These are phyloP conservation scores for Penicillium herquei DNA, from an alignment of 495 filamentous ascomycete species.

Conservation along the genomic window DNA sequence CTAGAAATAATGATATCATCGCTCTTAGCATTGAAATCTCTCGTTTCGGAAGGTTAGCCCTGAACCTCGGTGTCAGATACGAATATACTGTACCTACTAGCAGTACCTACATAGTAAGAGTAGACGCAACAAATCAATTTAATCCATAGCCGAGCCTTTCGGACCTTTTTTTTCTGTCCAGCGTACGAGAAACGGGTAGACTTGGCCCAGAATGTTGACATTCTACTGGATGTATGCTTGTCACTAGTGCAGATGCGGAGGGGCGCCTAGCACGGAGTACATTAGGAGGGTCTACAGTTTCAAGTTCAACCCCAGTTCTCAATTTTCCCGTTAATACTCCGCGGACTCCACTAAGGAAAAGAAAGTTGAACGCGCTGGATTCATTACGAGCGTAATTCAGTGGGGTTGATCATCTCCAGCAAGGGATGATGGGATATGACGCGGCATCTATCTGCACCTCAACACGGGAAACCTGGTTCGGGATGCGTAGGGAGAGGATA, in stretches of 20 bases:
- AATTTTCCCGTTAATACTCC: slow-evolving; percentile 17
- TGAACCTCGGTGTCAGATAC: not conserved
- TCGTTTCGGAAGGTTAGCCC: not conserved
- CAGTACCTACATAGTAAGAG: too few species aligned
- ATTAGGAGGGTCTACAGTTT: not conserved
- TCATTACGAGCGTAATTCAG: too few species aligned
- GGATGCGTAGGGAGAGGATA: not conserved
- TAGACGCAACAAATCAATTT: too few species aligned
- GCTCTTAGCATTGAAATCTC: not conserved
- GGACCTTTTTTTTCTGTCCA: not conserved
- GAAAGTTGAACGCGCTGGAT: too few species aligned
- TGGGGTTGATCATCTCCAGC: slow-evolving; percentile 6
- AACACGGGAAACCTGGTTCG: slow-evolving; percentile 2
- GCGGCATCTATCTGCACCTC: slow-evolving; percentile 8
- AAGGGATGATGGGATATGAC: slow-evolving; percentile 23
- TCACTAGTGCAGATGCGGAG: not conserved
- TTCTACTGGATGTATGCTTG: not conserved
- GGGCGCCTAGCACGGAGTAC: not conserved
- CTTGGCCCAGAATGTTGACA: too few species aligned
- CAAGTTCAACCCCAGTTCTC: not conserved
- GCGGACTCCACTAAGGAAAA: not conserved
- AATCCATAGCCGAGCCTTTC: too few species aligned
- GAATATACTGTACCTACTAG: too few species aligned
- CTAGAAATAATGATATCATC: slow-evolving; percentile 13
- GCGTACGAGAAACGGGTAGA: slow-evolving; percentile 5